Base-by-base conservation (phyloP, 441 rosid species). In the Euphorbia celastroides region DNA sequence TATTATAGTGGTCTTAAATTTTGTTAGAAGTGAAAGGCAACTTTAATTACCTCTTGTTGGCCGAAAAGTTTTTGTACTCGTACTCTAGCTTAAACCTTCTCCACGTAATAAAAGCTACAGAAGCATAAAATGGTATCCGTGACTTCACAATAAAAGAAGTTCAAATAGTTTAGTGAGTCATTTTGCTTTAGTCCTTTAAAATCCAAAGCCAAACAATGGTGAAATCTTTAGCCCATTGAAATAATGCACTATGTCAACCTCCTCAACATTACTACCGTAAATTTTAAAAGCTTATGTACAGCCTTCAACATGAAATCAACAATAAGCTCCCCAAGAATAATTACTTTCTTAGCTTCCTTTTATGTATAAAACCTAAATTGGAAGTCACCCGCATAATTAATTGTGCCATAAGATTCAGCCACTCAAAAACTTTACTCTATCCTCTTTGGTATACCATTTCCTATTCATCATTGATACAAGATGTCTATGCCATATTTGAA, bases 391-490 rank as follows among this genome's bases (percentile, higher is more conserved):
- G 48, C 51, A 64, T 64, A 41, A 64, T 8, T 7, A 32, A 44
- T 48, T 48, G 57, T 46, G 25, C n/a, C 67, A 63, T 17, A 48
- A 64, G n/a, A 31, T 27, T 46, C 27, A 30, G 52, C 30, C 20
- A 7, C 1, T 48, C 23, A 3, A 55, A 55, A 25, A 9, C 20
- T 42, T 16, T 42, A 23, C 20, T 31, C 27, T n/a, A 10, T 27
- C 56, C 25, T 52, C 12, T 31, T 46, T 0, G 11, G 31, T 48
- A 5, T 64, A 30, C 42, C 22, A 48, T 63, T 28, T 28, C 27
- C 19, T 38, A 16, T 30, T 25, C 26, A 41, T 42, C 16, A 22
- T 16, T n/a, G 13, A 25, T 62, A 30, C 34, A 13, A 62, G 54
- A 62, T 25, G 22, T 34, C 14, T 16, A 23, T 7, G 2, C 22